Evolutionary conservation across 2,329 filamentous ascomycete genomes (phyloP), one percentile per base, ranked within the genome.

Genomic region (Beauveria asiatica): DNA sequence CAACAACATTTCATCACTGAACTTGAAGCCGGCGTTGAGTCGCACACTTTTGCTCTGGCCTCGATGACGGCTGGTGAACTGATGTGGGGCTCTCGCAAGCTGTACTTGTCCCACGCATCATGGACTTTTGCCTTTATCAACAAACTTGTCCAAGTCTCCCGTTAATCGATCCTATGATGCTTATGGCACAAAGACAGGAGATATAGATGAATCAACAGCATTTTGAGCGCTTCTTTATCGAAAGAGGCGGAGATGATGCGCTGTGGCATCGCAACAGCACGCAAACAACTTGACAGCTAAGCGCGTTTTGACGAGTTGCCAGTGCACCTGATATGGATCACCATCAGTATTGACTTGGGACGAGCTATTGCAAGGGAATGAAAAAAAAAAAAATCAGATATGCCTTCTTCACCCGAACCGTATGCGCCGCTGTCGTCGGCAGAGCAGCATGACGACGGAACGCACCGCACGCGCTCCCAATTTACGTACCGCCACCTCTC

Each of bases 401-500:
- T 61, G 60, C 49, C 55, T 11, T 57, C 48, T 2, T 58, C 54
- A 11, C 54, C 60, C 9, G 54, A 17, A 8, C 13, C 21, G 10
- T 58, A 54, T 55, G 48, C 19, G 21, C 49, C 60, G 23, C 19
- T 58, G 17, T 70, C 70, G 8, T 73, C 71, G 13, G 51, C 17
- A 9, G 69, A 70, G 27, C 59, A 65, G 8, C 64, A 66, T 27
- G 65, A 62, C 23, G 59, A 64, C 16, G 64, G 65, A 25, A 59
- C 64, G 42, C 71, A 46, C 49, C 55, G 48, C 33, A 59, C 70
- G 51, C 76, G 76, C 50, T 97, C 92, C 17, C 83, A 81, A 61
- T 97, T 94, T 75, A 97, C 91, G 3, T 91, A 89, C 71, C 89
- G 89, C 62, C 87, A 97, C 58, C 81, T 97, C 17, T 80, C 84